Conservation (phyloP, 176 grass and related monocot species). For the Triticum turgidum region DNA sequence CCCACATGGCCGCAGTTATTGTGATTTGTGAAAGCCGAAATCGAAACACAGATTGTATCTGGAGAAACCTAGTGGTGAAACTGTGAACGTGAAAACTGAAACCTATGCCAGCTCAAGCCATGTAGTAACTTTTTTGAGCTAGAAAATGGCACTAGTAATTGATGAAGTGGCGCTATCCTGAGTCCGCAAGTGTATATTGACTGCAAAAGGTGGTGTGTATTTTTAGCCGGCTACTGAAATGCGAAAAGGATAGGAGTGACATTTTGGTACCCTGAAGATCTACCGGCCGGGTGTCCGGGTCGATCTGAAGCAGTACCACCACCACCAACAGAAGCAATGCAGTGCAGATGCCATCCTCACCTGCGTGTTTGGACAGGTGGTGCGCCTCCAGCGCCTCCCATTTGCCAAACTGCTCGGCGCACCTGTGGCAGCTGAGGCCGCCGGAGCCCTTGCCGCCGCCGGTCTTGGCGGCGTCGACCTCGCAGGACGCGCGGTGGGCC, state of each 20-base stretch:
- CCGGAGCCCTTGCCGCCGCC: constrained; percentile 20
- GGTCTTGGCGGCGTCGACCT: constrained; percentile 20
- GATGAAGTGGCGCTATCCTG: constrained; percentile 9
- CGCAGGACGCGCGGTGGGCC: constrained; percentile 51
- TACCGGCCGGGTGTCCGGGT: constrained; percentile 4
- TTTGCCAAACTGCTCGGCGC: constrained; percentile 69
- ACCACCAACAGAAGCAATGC: constrained; percentile 2
- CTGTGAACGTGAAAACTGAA: background rate
- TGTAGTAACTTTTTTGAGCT: background rate
- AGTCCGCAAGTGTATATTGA: background rate
- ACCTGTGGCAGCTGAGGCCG: constrained; percentile 60
- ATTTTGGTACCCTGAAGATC: background rate
- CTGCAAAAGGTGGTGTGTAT: background rate
- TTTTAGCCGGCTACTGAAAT: background rate
- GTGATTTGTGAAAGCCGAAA: background rate
- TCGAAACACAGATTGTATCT: background rate
- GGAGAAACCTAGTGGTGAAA: constrained; percentile 20
- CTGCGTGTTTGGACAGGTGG: constrained; percentile 90
- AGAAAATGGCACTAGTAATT: background rate
- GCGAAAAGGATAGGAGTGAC: background rate
- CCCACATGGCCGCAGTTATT: constrained; percentile 10
- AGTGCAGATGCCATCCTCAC: constrained; percentile 27
- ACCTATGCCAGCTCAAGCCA: constrained; percentile 2
- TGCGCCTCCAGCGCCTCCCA: constrained; percentile 86
- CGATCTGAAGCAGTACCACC: background rate